Conservation (phyloP, 306 rosid species). For the Vicia sativa region DNA sequence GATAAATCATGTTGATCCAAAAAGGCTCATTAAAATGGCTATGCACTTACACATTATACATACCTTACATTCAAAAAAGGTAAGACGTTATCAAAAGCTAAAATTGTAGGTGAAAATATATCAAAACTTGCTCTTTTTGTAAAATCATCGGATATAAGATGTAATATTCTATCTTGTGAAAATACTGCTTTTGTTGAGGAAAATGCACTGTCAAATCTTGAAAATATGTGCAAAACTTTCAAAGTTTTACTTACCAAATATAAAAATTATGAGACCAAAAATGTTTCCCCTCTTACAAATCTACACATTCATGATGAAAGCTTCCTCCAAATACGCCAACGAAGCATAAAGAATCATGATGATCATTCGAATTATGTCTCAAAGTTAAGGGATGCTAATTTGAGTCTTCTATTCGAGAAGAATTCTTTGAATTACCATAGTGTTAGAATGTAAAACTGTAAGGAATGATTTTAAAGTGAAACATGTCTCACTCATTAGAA, state of each 20-base stretch:
- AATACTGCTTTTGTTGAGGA: conserved; percentile 30
- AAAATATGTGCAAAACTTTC: conserved; percentile 1
- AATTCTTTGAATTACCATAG: conserved; percentile 10
- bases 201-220: conserved; percentile 15
- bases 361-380: no score
- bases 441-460: not conserved
- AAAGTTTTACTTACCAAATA: conserved; percentile 36
- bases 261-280: conserved; percentile 31
- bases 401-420: conserved; percentile 33
- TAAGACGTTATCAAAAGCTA: conserved; percentile 24
- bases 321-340: conserved; percentile 41
- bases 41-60: conserved; percentile 15
- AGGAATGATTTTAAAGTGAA: conserved; percentile 42
- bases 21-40: conserved; percentile 37
- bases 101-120: conserved; percentile 20
- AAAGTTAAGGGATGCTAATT: conserved; percentile 32
- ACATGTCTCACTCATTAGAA: conserved; percentile 28
- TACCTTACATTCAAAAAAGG: conserved; percentile 31
- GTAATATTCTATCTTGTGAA: conserved; percentile 36
- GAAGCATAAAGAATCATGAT: conserved; percentile 23
- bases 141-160: conserved; percentile 5
- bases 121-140: not conserved
- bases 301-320: conserved; percentile 31
- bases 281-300: conserved; percentile 14
- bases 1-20: conserved; percentile 31